Base-by-base conservation (phyloP, 2,329 filamentous ascomycete species). In the Beauveria varroae region DNA sequence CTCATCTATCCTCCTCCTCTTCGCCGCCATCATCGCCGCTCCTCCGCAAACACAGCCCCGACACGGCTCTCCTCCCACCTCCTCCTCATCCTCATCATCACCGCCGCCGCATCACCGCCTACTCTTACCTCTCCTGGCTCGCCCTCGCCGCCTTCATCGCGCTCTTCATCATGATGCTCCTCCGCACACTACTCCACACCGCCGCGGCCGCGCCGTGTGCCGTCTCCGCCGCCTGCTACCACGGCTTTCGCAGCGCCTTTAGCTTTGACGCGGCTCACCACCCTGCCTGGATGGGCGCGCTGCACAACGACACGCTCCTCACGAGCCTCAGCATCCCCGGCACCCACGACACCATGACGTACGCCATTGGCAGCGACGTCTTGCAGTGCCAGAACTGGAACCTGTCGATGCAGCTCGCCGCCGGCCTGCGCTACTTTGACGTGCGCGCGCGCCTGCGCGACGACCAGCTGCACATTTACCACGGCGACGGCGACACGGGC, bases 301-400 rank as follows among this genome's bases (percentile, higher is more conserved):
- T 81, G 12, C 76, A 77, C 30, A 76, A 81, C 67, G 63, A 69
- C 28, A 69, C 72, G 41, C 71, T 69, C 51, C 68, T 82, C 40
- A 73, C 77, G 37, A 73, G 69, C 56, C 72, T 82, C 47, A 80
- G 78, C 51, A 75, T 82, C 62, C 80, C 80, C 0, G 80, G 80
- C 34, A 81, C 80, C 1, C 80, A 82, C 70, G 79, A 82, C 67
- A 81, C 79, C 26, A 76, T 82, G 76, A 81, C 80, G 20, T 79
- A 77, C 64, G 67, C 70, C 50, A 70, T 79, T 60, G 65, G 63
- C 30, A 65, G 68, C 49, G 70, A 73, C 62, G 60, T 63, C 9
- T 73, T 76, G 56, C 75, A 79, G 67, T 81, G 79, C 67, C 80
- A 83, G 69, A 81, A 79, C 66, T 72, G 72, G 65, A 74, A 74